These are phyloP conservation scores for Alternaria tenuissima DNA, from an alignment of 2,329 filamentous ascomycete genomes.

Conservation along the genomic window DNA sequence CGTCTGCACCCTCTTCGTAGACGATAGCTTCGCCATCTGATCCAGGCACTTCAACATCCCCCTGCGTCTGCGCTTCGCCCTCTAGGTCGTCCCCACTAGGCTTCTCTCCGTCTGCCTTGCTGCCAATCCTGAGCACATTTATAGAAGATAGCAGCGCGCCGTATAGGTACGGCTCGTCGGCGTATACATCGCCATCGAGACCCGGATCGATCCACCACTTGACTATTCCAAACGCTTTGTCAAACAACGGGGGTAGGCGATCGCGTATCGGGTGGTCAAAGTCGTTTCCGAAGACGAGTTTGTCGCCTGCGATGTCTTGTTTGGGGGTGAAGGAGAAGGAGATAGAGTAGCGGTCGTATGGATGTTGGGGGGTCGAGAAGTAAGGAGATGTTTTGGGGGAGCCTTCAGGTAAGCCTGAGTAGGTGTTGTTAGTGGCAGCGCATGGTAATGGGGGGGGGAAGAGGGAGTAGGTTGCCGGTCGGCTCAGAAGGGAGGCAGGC, in stretches of 20 bases:
- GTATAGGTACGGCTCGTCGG: conserved; percentile 85
- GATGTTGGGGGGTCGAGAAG: conserved; percentile 75
- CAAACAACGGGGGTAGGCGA: conserved; percentile 84
- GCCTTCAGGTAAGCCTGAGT: conserved; percentile 73
- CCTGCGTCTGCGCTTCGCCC: conserved; percentile 57
- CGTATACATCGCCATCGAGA: conserved; percentile 87
- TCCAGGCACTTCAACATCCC: conserved; percentile 54
- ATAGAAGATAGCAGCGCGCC: conserved; percentile 82
- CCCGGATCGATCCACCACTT: conserved; percentile 93
- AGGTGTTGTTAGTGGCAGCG: background rate
- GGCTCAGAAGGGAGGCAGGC: background rate
- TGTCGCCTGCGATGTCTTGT: conserved; percentile 67
- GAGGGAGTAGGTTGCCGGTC: background rate
- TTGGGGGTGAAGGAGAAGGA: conserved; percentile 81
- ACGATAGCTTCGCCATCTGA: conserved; percentile 56
- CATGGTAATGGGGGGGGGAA: background rate
- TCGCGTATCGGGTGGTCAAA: conserved; percentile 92
- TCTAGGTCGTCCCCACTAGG: conserved; percentile 47
- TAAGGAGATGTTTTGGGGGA: conserved; percentile 78
- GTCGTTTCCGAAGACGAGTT: conserved; percentile 93
- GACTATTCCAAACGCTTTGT: conserved; percentile 82
- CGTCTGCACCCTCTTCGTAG: conserved; percentile 62
- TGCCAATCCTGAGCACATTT: conserved; percentile 76
- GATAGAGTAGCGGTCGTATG: conserved; percentile 84
- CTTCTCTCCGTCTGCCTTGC: conserved; percentile 24